These are phyloP conservation scores for Penicillium simplicissimum DNA, from an alignment of 495 filamentous ascomycete genomes.

Conservation along the genomic window DNA sequence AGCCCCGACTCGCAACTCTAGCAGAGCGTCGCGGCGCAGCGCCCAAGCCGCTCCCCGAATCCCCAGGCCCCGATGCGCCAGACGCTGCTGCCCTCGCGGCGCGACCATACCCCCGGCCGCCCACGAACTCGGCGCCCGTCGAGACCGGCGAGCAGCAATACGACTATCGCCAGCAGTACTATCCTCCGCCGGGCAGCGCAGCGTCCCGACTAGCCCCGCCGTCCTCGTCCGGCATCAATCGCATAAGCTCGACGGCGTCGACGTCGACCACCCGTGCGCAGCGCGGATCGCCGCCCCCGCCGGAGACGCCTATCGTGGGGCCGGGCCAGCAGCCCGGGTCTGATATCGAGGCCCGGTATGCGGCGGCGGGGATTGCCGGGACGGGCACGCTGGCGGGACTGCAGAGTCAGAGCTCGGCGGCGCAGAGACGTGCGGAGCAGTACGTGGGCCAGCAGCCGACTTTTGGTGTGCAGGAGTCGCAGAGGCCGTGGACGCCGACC, in stretches of 20 bases:
- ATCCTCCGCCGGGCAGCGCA: conserved; percentile 55
- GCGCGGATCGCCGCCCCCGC: conserved; percentile 90
- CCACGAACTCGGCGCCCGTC: conserved; percentile 18
- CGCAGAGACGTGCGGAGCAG: conserved; percentile 71
- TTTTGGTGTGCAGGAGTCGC: conserved; percentile 47
- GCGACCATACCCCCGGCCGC: conserved; percentile 36
- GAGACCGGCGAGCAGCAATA: conserved; percentile 42
- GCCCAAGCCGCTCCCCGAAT: conserved; percentile 77
- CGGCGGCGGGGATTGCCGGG: conserved; percentile 83
- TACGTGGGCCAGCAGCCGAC: conserved; percentile 60
- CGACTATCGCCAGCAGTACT: conserved; percentile 68
- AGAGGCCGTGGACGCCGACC: conserved; percentile 93
- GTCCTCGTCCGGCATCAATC: conserved; percentile 59
- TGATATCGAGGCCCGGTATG: conserved; percentile 86
- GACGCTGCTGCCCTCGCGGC: conserved; percentile 69
- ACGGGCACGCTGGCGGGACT: conserved; percentile 76
- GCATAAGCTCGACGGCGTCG: conserved; percentile 83
- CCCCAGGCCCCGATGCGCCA: conserved; percentile 67
- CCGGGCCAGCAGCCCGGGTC: conserved; percentile 67
- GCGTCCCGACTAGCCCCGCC: conserved; percentile 40
- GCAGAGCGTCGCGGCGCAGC: conserved; percentile 70
- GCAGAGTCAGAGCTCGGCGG: conserved; percentile 81
- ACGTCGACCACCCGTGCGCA: conserved; percentile 90
- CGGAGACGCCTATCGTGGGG: conserved; percentile 87
- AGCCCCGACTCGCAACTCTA: conserved; percentile 49